A percentile compares a stretch with the other conserved stretches of the same genome.
Evolutionary conservation across 2,329 filamentous ascomycete species (phyloP).

Genomic region (Mariannaea elegans): DNA sequence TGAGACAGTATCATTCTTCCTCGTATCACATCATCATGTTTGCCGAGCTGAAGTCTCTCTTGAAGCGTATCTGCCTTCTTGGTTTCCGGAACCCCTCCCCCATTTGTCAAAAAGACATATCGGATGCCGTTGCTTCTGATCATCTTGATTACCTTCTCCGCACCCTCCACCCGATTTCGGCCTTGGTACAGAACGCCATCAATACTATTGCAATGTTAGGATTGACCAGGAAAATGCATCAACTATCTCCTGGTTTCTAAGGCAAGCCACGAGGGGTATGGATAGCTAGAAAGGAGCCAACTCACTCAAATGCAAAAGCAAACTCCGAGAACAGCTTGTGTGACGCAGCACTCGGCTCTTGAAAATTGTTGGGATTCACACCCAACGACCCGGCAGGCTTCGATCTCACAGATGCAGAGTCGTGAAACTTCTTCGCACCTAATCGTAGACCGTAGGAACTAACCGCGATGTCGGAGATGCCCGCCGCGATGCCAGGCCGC

Average conservation of each 20-base stretch:
- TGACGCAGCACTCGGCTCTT: conserved; percentile 34
- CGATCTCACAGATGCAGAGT: conserved; percentile 23
- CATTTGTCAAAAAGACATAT: conserved; percentile 96
- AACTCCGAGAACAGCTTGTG: conserved; percentile 44
- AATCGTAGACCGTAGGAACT: conserved; percentile 12
- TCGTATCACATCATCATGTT: conserved; percentile 46
- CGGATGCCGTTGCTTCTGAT: conserved; percentile 81
- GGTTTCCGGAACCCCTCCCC: conserved; percentile 83
- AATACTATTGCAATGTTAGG: conserved; percentile 60
- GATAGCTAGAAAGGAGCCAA: not conserved
- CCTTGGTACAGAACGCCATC: conserved; percentile 95
- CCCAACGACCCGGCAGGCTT: conserved; percentile 35
- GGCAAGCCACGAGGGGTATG: not conserved
- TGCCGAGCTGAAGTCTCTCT: conserved; percentile 43
- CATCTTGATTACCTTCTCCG: conserved; percentile 75
- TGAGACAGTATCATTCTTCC: conserved; percentile 76
- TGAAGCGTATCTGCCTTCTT: conserved; percentile 47
- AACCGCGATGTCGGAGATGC: conserved; percentile 19
- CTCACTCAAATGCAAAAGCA: conserved; percentile 51
- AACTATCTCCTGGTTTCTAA: not conserved
- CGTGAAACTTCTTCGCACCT: conserved; percentile 23
- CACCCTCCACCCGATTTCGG: conserved; percentile 80
- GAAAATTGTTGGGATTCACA: conserved; percentile 29
- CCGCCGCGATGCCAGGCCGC: conserved; percentile 27
- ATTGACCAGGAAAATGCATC: not conserved